phyloP scores from a whole-genome alignment of 2,329 filamentous ascomycete species.

The Cercospora brassicicola region DNA sequence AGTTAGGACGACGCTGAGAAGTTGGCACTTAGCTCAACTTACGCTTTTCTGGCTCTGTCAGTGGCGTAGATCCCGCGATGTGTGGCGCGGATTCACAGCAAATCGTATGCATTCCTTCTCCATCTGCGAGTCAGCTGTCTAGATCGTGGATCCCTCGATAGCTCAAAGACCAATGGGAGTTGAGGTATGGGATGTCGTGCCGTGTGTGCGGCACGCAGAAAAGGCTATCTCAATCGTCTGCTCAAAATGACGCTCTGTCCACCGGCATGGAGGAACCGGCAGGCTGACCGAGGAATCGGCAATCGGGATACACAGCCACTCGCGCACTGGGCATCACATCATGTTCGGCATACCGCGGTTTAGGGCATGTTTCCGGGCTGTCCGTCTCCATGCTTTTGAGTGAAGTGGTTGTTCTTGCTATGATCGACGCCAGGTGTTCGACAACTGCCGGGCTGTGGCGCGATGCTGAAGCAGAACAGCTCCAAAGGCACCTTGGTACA shows the following conservation, averaged over 20 bases:
- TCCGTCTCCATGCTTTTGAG: background rate
- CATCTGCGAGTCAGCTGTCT: background rate
- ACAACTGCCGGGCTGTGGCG: background rate
- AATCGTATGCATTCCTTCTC: background rate
- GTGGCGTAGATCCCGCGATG: background rate
- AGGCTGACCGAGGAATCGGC: background rate
- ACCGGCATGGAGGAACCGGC: background rate
- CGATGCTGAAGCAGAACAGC: background rate
- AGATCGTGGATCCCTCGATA: background rate
- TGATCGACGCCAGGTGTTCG: background rate
- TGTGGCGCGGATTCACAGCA: background rate
- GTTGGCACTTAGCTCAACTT: constrained; percentile 9
- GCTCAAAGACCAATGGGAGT: background rate
- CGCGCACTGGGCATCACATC: background rate
- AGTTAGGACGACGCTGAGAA: background rate
- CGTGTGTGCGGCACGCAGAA: background rate
- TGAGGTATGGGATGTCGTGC: background rate
- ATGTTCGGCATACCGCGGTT: background rate
- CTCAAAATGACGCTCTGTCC: background rate
- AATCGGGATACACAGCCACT: background rate
- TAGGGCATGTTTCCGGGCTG: background rate
- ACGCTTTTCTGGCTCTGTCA: background rate
- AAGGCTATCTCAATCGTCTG: background rate
- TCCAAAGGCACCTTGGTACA: background rate
- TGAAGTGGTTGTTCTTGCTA: background rate